phyloP scores from a whole-genome alignment of 202 grass and related monocot genomes.

The Setaria italica region DNA sequence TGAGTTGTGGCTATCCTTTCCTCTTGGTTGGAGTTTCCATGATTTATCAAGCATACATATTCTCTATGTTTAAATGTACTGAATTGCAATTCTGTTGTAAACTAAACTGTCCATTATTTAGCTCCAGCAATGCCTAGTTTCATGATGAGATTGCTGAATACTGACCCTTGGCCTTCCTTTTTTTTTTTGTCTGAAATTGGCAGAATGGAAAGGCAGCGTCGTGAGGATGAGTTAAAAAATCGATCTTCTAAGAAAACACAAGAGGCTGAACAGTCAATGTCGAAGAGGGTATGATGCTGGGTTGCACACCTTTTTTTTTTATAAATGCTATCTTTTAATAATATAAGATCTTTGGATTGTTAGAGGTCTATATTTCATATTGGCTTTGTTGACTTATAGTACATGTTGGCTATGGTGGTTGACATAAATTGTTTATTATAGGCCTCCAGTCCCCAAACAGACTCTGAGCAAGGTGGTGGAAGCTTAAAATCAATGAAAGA shows the following conservation, averaged over 20 bases:
- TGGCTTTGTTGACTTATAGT: neutral
- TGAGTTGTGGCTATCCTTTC: neutral
- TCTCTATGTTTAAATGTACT: conserved; percentile 1
- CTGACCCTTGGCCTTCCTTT: conserved; percentile 27
- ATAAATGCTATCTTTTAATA: conserved; percentile 20
- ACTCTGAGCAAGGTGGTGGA: conserved; percentile 62
- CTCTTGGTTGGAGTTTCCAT: neutral
- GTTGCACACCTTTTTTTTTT: conserved; percentile 1
- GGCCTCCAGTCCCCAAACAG: conserved; percentile 80
- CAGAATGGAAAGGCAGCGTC: conserved; percentile 97
- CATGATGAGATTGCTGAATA: conserved; percentile 29
- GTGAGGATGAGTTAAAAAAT: conserved; percentile 87
- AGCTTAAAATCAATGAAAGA: conserved; percentile 82
- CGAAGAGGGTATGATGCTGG: conserved; percentile 65
- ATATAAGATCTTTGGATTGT: conserved; percentile 10
- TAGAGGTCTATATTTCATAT: conserved; percentile 28
- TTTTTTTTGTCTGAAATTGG: conserved; percentile 46
- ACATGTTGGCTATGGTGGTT: conserved; percentile 25
- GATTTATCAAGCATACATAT: conserved; percentile 22
- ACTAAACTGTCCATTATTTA: conserved; percentile 14
- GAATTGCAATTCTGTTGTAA: conserved; percentile 29
- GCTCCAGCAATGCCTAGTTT: conserved; percentile 25
- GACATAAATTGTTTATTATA: conserved; percentile 52
- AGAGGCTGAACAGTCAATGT: conserved; percentile 76
- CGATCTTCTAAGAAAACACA: conserved; percentile 90